Conservation (phyloP, 352 stramenopile species). For the Globisporangium paddicum region DNA sequence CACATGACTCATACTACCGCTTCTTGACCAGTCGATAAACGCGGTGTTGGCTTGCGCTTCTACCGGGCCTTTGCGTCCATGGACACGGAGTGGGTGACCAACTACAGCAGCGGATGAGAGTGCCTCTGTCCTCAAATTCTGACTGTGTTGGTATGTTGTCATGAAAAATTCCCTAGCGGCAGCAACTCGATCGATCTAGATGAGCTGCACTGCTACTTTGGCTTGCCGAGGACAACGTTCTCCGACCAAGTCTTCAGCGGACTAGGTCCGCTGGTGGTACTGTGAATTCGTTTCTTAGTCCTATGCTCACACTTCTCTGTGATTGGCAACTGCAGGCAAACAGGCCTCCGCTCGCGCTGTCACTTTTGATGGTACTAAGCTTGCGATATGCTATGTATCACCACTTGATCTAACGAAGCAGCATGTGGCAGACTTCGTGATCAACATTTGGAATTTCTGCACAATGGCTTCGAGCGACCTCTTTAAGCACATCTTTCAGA, state of each 20-base stretch:
- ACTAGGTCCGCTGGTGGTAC: conserved; percentile 23
- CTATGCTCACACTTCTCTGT: not conserved
- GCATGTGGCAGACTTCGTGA: conserved; percentile 33
- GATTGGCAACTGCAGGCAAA: conserved; percentile 19
- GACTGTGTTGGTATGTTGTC: no score
- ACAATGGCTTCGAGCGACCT: conserved; percentile 40
- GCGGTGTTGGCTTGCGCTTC: conserved; percentile 29
- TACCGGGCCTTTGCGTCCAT: conserved; percentile 45
- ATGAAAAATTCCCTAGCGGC: conserved; percentile 20
- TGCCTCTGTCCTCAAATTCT: no score
- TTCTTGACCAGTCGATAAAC: conserved; percentile 27
- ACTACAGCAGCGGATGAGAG: no score
- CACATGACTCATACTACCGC: not conserved
- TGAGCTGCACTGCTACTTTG: conserved; percentile 42
- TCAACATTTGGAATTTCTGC: conserved; percentile 62
- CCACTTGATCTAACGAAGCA: not conserved
- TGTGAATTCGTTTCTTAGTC: no score
- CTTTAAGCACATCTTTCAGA: conserved; percentile 32
- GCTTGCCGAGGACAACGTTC: conserved; percentile 29
- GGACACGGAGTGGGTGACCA: conserved; percentile 53
- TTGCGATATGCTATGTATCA: no score
- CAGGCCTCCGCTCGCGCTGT: conserved; percentile 31
- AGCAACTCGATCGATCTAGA: conserved; percentile 56
- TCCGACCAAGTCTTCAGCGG: conserved; percentile 55
- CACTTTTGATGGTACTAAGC: conserved; percentile 35